Base-by-base conservation (phyloP, 148 eudicot species). In the Chenopodium quinoa region DNA sequence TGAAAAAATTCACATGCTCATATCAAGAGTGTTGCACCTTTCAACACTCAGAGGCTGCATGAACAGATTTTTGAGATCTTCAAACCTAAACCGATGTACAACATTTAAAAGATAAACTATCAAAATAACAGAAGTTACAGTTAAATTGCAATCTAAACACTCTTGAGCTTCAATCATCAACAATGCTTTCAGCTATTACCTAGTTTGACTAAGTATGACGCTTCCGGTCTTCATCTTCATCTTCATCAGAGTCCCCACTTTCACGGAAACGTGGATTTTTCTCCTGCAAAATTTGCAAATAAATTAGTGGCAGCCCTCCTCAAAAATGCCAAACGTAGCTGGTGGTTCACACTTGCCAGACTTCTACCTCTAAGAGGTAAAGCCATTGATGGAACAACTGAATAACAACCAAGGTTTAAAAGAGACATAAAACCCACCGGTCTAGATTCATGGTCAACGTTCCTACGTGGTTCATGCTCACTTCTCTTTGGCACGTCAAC, bases 241-340 rank as follows among this genome's bases (percentile, higher is more conserved):
- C 98, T 0, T 93, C 97, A 78, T 95, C 96, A 17, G 98, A 95
- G 81, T 95, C 98, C 2, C 98, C 98, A 80, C 93, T 91, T 86
- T 95, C 97, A 75, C 98, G 93, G 71, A 93, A 95, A 29, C 97
- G 91, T 46, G 98, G 97, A 83, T 95, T 95, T 87, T 93, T 95
- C 86, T 93, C 98, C 98, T 95, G 97, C 74, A 78, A 58, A 5
- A 40, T 40, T 40, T 40, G 44, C 44, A 40, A 40, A 40, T 40
- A 5, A 40, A 40, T 40, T 40, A 40, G 44, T 7, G 0, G 44
- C 44, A 40, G 44, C 44, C 44, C 44, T 40, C 1, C 44, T 40
- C 44, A 40, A 40, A 40, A 6, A 40, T 4, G 44, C 44, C 44
- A 40, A 40, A 40, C 32, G 4, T 11, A 8, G 37, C 9, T 50